Evolutionary conservation across 257 asterid genomes (phyloP), one percentile per base, ranked within the genome.

Genomic region (Ajuga chamaepitys): DNA sequence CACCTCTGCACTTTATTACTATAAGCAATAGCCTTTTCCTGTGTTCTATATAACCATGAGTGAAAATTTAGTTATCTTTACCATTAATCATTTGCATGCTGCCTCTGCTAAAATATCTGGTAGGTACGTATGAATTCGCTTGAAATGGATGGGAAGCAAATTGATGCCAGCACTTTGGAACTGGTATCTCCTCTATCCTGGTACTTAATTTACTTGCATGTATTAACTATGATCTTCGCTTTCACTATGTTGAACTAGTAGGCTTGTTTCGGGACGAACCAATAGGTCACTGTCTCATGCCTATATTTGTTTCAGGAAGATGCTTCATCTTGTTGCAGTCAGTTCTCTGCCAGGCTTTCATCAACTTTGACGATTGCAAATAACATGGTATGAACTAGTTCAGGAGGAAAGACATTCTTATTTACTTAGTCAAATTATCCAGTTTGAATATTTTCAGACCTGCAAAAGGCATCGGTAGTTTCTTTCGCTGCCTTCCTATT

Each of bases 321-420:
- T 65, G 77, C 78, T 71, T 74, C 81, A 6, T 73, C 75, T 65
- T 63, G 71, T 61, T 84, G 72, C 81, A 78, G 72, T 68, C 97
- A 87, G 84, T 93, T 89, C 72, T 70, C 71, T 48, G 86, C 85
- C 58, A 83, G 93, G 82, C 81, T 93, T 60, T 89, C 99, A 69
- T 81, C 96, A 61, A 69, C 76, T 57, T 46, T 89, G 64, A 77
- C 88, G 12, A 73, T 93, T 73, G 81, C 94, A 32, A 87, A 77
- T 68, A 84, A 85, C 87, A 89, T 85, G 97, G 98, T 92, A 82
- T 50, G 80, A 26, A 67, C 42, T 56, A 62, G 24, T 52, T 32
- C 47, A 62, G 40, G 34, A 34, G 45, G 57, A 73, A 56, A 37
- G n/a, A 3, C 54, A 22, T 50, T 57, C 45, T 60, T 25, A 8